phyloP scores from a whole-genome alignment of 2,329 filamentous ascomycete species.

The Microascus cirrosus region DNA sequence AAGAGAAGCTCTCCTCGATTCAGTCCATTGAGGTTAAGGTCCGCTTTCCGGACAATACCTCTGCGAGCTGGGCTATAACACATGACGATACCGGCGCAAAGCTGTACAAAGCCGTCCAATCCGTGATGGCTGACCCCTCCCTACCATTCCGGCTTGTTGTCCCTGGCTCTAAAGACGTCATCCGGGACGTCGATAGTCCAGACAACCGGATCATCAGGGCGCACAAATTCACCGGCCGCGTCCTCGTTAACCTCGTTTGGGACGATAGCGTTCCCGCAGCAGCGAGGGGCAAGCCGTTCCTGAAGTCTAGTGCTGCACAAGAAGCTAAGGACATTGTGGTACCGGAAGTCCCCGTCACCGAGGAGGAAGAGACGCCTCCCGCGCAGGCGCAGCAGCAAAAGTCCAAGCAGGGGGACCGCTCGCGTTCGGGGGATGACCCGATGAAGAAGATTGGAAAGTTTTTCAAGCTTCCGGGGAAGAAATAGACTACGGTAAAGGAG shows the following conservation, averaged over 20 bases:
- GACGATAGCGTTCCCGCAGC: slow-evolving; percentile 47
- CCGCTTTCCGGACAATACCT: slow-evolving; percentile 78
- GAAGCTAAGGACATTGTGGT: slow-evolving; percentile 58
- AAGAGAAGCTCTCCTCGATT: slow-evolving; percentile 53
- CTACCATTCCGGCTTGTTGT: slow-evolving; percentile 65
- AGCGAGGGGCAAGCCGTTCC: slow-evolving; percentile 42
- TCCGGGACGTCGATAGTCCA: slow-evolving; percentile 33
- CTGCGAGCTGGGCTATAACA: slow-evolving; percentile 61
- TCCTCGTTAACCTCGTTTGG: slow-evolving; percentile 71
- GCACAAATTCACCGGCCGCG: slow-evolving; percentile 52
- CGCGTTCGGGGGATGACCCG: slow-evolving; percentile 23
- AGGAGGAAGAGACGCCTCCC: slow-evolving; percentile 24
- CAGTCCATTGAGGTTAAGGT: slow-evolving; percentile 65
- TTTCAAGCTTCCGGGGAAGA: slow-evolving; percentile 62
- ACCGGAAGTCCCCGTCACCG: slow-evolving; percentile 36
- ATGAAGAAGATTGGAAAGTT: slow-evolving; percentile 54
- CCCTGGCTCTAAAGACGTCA: slow-evolving; percentile 38
- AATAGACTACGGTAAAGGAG: slow-evolving; percentile 25
- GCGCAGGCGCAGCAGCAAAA: slow-evolving; percentile 11
- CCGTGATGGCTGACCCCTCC: slow-evolving; percentile 52
- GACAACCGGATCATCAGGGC: slow-evolving; percentile 55
- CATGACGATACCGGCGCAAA: slow-evolving; percentile 56
- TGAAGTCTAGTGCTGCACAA: slow-evolving; percentile 46
- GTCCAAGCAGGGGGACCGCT: background rate
- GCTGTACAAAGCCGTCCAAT: slow-evolving; percentile 64